These are phyloP conservation scores for Aspergillus spinulosporus DNA, from an alignment of 2,329 filamentous ascomycete species.

Conservation along the genomic window DNA sequence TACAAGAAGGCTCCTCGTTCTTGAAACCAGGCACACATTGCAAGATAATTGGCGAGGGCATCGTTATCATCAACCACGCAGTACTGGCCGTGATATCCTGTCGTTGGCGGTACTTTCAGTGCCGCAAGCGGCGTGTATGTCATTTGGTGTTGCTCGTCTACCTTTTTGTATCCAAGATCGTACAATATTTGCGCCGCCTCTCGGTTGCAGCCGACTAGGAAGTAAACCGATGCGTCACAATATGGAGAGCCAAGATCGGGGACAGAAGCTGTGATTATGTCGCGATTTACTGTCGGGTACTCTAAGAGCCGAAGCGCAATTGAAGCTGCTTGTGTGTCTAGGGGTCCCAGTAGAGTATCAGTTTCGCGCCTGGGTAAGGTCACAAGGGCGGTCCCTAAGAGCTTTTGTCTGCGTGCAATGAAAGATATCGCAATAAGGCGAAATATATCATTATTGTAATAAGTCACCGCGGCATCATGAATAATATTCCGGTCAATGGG, in stretches of 20 bases:
- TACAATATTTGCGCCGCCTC: neutral
- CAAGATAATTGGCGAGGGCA: neutral
- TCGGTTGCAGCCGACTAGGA: constrained; percentile 1
- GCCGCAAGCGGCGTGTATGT: neutral
- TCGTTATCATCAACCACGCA: neutral
- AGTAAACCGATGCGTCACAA: neutral
- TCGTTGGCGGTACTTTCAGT: neutral
- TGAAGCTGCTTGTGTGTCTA: neutral
- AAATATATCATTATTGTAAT: neutral
- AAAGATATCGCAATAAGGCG: neutral
- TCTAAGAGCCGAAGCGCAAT: neutral
- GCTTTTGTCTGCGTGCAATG: neutral
- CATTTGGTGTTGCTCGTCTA: neutral
- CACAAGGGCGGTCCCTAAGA: neutral
- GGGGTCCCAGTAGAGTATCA: neutral
- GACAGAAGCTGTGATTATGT: neutral
- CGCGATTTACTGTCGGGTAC: neutral
- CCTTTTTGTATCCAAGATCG: neutral
- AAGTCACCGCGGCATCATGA: neutral
- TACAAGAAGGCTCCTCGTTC: neutral
- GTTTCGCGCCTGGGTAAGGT: neutral
- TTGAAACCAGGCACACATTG: constrained; percentile 2
- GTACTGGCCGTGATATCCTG: neutral
- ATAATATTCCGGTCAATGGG: neutral
- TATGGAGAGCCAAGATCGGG: neutral